Base-by-base conservation (phyloP, 176 grass and related monocot species). In the Carex parvula region DNA sequence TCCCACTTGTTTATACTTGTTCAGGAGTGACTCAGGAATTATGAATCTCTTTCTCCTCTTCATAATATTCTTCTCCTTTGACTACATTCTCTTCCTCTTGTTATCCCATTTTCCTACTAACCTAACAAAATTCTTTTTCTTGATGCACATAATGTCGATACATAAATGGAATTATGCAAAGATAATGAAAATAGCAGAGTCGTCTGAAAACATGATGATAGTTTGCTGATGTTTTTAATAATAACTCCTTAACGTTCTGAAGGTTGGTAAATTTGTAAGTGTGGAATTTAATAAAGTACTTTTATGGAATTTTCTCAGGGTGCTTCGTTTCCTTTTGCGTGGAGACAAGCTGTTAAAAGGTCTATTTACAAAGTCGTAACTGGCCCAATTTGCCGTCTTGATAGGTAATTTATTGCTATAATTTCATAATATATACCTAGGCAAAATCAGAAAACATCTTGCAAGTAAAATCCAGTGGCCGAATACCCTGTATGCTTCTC, bases 281-380 rank as follows among this genome's bases (percentile, higher is more conserved):
- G 82, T 79, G 66, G 59, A 66, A 90, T 54, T 60, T 82, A 89
- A 88, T 85, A 55, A 87, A 87, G 83, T 70, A 68, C 76, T 64
- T 62, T 24, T 30, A 8, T 65, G 68, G 16, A 86, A 71, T 83
- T 79, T 87, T 88, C 89, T 87, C 85, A 94, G 92, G 92, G 95
- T 85, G 84, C 90, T 91, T 94, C 92, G 70, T 93, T 98, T 93
- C 93, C 95, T 90, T 94, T 88, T 89, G 88, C 91, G 64, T 93
- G 92, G 95, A 98, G 88, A 88, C 88, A 88, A 81, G 84, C 92
- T 82, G 84, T 91, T 56, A 94, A 94, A 80, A 85, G 92, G 68
- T 98, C 89, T 75, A 87, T 98, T 74, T 84, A 89, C 84, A 93
- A 89, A 75, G 90, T 92, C 60, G 79, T 90, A 89, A 85, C 92